Evolutionary conservation across 768 basidiomycete species (phyloP).

Genomic region (Rhodotorula sphaerocarpa): DNA sequence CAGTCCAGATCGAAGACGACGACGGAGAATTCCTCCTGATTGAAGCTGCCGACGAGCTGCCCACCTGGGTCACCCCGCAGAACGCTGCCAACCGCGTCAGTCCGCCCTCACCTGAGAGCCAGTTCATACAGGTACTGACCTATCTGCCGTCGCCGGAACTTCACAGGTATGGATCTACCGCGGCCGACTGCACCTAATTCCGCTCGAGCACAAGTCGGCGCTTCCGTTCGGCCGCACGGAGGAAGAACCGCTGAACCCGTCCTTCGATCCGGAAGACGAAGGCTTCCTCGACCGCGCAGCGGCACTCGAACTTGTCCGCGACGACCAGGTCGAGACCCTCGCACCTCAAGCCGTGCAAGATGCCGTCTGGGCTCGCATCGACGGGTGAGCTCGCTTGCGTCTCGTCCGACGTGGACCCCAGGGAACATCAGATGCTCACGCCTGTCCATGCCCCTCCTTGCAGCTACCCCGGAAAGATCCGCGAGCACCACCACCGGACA

Average conservation of each 20-base stretch:
- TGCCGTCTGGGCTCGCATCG: constrained; percentile 62
- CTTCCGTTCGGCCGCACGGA: constrained; percentile 44
- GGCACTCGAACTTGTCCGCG: constrained; percentile 58
- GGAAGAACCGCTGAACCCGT: constrained; percentile 5
- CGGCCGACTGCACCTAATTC: constrained; percentile 76
- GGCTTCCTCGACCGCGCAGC: constrained; percentile 51
- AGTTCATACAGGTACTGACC: too few species aligned
- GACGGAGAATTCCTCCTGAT: constrained; percentile 86
- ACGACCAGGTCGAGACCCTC: constrained; percentile 52
- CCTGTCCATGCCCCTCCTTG: accelerated
- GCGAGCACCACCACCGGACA: constrained; percentile 62
- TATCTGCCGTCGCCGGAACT: not conserved
- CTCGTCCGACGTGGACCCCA: not conserved
- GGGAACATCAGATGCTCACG: too few species aligned
- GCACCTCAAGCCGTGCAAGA: constrained; percentile 59
- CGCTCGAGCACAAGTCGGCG: constrained; percentile 64
- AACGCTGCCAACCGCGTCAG: constrained; percentile 89
- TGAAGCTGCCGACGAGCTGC: constrained; percentile 83
- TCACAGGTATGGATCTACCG: constrained; percentile 79
- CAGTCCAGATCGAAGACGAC: constrained; percentile 63
- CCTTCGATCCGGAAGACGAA: constrained; percentile 49
- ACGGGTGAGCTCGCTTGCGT: constrained; percentile 48
- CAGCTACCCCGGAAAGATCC: constrained; percentile 28
- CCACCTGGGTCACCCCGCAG: constrained; percentile 80
- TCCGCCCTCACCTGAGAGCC: constrained; percentile 30